These are phyloP conservation scores for Ophiostoma montium DNA, from an alignment of 2,329 filamentous ascomycete species.

Conservation along the genomic window DNA sequence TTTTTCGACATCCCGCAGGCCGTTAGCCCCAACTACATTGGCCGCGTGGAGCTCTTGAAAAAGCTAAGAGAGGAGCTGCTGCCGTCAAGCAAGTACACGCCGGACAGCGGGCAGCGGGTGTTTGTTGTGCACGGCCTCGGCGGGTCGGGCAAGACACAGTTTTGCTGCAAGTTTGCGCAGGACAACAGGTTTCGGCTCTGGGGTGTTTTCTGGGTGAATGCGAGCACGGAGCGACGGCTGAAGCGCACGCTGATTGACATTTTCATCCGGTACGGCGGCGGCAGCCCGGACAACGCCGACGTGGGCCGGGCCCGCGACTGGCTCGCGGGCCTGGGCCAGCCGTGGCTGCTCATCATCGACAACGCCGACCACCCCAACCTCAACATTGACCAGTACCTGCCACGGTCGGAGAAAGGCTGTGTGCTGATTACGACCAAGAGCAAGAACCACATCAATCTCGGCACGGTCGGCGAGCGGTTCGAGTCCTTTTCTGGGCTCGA, in stretches of 20 bases:
- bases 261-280: neutral
- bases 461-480: neutral
- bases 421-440: constrained; percentile 1
- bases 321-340: neutral
- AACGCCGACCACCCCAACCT: constrained; percentile 2
- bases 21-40: constrained; percentile 1
- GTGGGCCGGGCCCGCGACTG: neutral
- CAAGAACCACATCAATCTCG: neutral
- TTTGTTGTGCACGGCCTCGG: constrained; percentile 5
- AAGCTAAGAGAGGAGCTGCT: neutral
- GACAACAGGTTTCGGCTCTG: neutral
- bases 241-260: neutral
- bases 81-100: neutral
- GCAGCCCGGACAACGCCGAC: neutral
- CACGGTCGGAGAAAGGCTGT: neutral
- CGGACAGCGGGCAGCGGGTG: neutral
- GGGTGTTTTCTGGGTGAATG: constrained; percentile 2
- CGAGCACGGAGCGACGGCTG: neutral
- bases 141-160: constrained; percentile 1
- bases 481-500: neutral
- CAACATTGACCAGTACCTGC: neutral
- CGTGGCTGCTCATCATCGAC: constrained; percentile 3
- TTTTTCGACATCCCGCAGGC: neutral
- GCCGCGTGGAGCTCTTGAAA: neutral
- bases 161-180: constrained; percentile 21